phyloP scores from a whole-genome alignment of 139 green algal species.

The Monoraphidium neglectum region DNA sequence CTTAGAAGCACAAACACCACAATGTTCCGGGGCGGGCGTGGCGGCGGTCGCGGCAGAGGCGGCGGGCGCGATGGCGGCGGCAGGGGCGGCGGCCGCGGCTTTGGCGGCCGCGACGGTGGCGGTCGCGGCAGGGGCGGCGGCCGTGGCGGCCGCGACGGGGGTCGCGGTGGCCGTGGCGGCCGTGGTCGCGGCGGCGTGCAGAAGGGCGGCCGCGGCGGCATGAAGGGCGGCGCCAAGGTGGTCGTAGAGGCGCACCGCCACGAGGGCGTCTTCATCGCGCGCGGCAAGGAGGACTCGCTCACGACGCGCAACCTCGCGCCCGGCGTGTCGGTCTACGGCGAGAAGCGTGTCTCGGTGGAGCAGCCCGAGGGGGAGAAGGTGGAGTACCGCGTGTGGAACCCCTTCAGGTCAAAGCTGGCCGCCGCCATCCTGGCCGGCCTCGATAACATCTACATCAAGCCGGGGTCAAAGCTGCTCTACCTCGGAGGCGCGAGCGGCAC shows the following conservation, averaged over 20 bases:
- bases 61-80: conserved; percentile 7
- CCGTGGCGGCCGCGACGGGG: conserved; percentile 34
- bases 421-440: conserved; percentile 96
- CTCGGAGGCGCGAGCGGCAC: conserved; percentile 86
- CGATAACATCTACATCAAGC: conserved; percentile 99
- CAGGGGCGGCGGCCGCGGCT: conserved; percentile 7
- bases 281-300: conserved; percentile 97
- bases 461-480: conserved; percentile 95
- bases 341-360: conserved; percentile 97
- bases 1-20: too few relatives aligned
- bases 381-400: conserved; percentile 99
- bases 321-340: conserved; percentile 96
- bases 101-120: conserved; percentile 33
- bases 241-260: conserved; percentile 95
- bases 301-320: conserved; percentile 97
- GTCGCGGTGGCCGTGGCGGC: conserved; percentile 51
- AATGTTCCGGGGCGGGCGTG: neutral
- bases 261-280: conserved; percentile 96
- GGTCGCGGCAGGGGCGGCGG: conserved; percentile 31
- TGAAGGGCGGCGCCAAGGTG: conserved; percentile 88
- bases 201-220: conserved; percentile 78
- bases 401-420: conserved; percentile 98
- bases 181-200: conserved; percentile 48
- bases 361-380: conserved; percentile 75
- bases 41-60: conserved; percentile 14